A percentile compares a stretch with the other conserved stretches of the same genome.
phyloP scores from a whole-genome alignment of 139 green algal genomes.

The Zygnema cylindricum region DNA sequence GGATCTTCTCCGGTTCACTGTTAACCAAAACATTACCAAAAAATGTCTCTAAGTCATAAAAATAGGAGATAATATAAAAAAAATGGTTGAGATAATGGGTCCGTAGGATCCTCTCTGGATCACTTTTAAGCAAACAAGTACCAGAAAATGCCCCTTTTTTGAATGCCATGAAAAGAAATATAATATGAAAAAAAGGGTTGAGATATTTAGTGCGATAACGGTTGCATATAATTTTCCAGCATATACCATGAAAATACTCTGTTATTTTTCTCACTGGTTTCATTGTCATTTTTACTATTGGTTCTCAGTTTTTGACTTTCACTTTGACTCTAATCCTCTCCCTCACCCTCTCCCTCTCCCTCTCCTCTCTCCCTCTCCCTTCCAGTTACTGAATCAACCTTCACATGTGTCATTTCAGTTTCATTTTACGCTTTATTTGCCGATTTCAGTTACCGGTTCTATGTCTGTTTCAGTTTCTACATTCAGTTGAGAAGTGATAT shows the following conservation, averaged over 20 bases:
- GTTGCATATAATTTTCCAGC: too few relatives aligned
- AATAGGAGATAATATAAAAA: too few relatives aligned
- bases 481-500: background rate
- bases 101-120: background rate
- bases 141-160: background rate
- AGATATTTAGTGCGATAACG: too few relatives aligned
- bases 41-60: background rate
- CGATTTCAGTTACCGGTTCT: background rate
- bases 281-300: background rate
- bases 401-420: background rate
- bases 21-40: background rate
- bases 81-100: too few relatives aligned
- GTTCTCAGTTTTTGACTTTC: background rate
- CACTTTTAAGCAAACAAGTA: constrained; percentile 4
- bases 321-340: background rate
- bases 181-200: too few relatives aligned
- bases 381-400: too few relatives aligned
- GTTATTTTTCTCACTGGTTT: background rate
- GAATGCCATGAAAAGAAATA: too few relatives aligned
- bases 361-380: background rate
- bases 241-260: background rate
- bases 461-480: background rate
- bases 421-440: background rate
- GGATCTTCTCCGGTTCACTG: constrained; percentile 27
- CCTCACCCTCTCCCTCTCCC: background rate